Conservation (phyloP, 2,329 filamentous ascomycete genomes). For the Penicillium verrucosum region DNA sequence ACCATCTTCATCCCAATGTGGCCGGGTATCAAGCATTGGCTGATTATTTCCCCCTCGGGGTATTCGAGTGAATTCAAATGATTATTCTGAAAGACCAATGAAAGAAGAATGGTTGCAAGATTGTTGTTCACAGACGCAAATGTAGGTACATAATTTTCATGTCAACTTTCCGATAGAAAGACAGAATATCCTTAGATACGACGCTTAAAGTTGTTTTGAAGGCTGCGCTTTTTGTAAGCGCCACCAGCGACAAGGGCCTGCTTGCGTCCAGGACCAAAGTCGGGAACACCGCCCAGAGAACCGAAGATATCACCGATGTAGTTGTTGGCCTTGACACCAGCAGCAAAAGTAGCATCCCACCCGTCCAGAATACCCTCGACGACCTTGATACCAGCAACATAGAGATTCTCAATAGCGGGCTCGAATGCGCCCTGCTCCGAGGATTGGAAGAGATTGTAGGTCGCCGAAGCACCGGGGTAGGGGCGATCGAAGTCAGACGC, state of each 20-base stretch:
- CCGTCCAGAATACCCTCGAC: slow-evolving; percentile 59
- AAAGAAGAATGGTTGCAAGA: not conserved
- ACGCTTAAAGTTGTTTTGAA: slow-evolving; percentile 3
- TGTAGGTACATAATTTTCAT: not conserved
- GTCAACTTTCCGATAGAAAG: not conserved
- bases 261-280: slow-evolving; percentile 53
- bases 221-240: slow-evolving; percentile 21
- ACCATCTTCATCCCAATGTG: slow-evolving; percentile 63
- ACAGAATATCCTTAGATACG: slow-evolving; percentile 3
- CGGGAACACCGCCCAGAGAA: slow-evolving; percentile 61
- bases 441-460: slow-evolving; percentile 58
- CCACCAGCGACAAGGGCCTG: slow-evolving; percentile 20
- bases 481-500: slow-evolving; percentile 70
- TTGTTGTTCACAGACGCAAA: not conserved
- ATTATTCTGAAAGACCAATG: not conserved
- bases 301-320: slow-evolving; percentile 72
- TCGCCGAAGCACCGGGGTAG: slow-evolving; percentile 54
- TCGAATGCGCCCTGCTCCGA: slow-evolving; percentile 60
- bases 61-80: slow-evolving; percentile 42
- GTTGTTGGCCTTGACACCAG: slow-evolving; percentile 58
- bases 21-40: slow-evolving; percentile 60
- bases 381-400: slow-evolving; percentile 62
- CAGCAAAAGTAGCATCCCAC: slow-evolving; percentile 59
- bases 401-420: slow-evolving; percentile 65
- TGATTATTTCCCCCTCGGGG: slow-evolving; percentile 54